These are phyloP conservation scores for Taphrina betulina DNA, from an alignment of 1,139 yeast genomes.

Conservation along the genomic window DNA sequence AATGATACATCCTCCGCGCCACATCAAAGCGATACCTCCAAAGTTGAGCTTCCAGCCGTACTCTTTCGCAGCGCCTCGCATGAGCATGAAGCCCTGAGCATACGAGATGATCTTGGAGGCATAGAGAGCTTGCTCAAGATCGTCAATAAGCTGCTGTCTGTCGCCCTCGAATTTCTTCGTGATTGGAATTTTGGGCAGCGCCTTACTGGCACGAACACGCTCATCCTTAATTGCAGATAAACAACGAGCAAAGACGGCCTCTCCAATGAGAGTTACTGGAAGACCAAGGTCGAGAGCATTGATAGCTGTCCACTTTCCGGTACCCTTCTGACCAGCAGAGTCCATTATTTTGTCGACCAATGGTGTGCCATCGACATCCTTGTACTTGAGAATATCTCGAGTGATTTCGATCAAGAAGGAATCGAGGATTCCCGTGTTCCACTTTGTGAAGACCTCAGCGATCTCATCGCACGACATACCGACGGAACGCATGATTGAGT, in stretches of 20 bases:
- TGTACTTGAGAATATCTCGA: conserved; percentile 84
- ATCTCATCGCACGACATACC: conserved; percentile 88
- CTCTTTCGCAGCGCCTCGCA: conserved; percentile 96
- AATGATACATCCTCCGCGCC: conserved; percentile 99
- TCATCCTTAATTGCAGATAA: conserved; percentile 87
- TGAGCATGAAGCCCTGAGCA: conserved; percentile 99
- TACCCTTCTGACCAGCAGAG: conserved; percentile 99
- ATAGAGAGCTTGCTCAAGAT: conserved; percentile 95
- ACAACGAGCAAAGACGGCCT: conserved; percentile 97
- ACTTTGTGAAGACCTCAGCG: conserved; percentile 83
- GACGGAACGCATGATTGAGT: conserved; percentile 91
- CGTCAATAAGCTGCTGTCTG: conserved; percentile 80
- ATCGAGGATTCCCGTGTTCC: conserved; percentile 98
- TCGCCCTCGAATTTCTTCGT: conserved; percentile 57
- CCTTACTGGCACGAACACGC: conserved; percentile 79
- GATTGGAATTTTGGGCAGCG: conserved; percentile 72
- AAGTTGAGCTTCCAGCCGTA: conserved; percentile 96
- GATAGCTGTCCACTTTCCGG: conserved; percentile 99
- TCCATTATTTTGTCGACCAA: conserved; percentile 95
- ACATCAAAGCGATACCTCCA: conserved; percentile 98
- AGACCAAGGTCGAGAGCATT: conserved; percentile 96
- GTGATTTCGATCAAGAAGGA: conserved; percentile 97
- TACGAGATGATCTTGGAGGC: conserved; percentile 98
- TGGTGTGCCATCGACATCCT: conserved; percentile 85
- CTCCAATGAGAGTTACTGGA: conserved; percentile 98